Evolutionary conservation across 176 grass and related monocot genomes (phyloP), one percentile per base, ranked within the genome.

Genomic region (Oryza coarctata): DNA sequence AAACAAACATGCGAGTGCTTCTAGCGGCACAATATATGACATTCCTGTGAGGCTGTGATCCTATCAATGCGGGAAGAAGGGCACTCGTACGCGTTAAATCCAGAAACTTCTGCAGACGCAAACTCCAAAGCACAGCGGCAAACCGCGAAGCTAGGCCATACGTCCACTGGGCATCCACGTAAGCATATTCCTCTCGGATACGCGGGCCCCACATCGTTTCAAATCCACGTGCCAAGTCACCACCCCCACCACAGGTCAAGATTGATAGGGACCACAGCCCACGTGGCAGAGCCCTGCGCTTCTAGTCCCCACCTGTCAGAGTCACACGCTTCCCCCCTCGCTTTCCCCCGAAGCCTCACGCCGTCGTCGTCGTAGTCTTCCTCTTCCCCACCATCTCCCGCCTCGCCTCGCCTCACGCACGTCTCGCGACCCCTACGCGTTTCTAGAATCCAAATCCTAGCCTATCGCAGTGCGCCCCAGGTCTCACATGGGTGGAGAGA

Each of bases 401-500:
- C 74, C 43, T 29, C 50, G 25, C 29, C 66, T 68, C 43, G 30
- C 55, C 49, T 50, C 79, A 35, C 86, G 10, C 44, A 43, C 45
- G 27, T 13, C 70, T 26, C 45, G 79, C 79, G 8, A 13, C 70
- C 30, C 63, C 45, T 57, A 70, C 70, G 49, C 76, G 49, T 70
- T 80, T 88, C 86, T 78, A 89, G 49, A 84, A 75, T 40, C 65
- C 50, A 70, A 69, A 79, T 30, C 75, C 38, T 58, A 26, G 18
- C 70, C 26, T 26, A 32, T 7, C 30, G 17, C 2, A 27, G 31
- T 20, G 39, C 10, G 39, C 39, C 39, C 45, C 45, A 45, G 43
- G 43, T 45, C 40, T 41, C 44, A 4, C 58, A 71, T 76, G 82
- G 82, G 18, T 12, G 12, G 52, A 23, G 71, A 76, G 8, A 75